A percentile compares a stretch with the other conserved stretches of the same genome.
These are phyloP conservation scores for Camellia sinensis DNA, from an alignment of 148 eudicot genomes.

Conservation along the genomic window DNA sequence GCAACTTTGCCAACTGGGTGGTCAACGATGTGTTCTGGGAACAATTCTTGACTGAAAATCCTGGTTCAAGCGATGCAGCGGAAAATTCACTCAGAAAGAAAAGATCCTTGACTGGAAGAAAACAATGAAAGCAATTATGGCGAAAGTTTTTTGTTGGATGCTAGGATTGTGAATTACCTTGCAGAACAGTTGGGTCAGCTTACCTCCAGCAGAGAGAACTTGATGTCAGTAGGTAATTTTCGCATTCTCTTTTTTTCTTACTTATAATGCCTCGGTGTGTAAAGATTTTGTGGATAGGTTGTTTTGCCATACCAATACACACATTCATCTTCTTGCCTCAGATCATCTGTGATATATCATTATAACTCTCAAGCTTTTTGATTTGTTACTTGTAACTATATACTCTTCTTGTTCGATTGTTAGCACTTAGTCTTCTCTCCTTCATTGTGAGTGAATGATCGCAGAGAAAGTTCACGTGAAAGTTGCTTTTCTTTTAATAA, in stretches of 20 bases:
- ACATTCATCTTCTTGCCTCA: background rate
- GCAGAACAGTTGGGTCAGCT: conserved; percentile 73
- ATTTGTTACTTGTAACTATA: background rate
- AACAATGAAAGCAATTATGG: conserved; percentile 52
- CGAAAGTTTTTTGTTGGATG: conserved; percentile 56
- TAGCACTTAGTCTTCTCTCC: background rate
- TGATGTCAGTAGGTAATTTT: conserved; percentile 30
- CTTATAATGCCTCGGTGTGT: background rate
- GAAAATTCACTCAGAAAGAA: conserved; percentile 57
- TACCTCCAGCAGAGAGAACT: conserved; percentile 69
- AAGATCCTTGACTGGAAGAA: conserved; percentile 36
- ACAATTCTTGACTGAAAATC: conserved; percentile 84
- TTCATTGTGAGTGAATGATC: background rate
- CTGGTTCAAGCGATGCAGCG: conserved; percentile 53
- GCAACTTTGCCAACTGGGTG: conserved; percentile 40
- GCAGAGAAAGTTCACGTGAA: background rate
- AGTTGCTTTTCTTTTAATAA: too few species aligned
- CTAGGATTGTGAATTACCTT: conserved; percentile 47
- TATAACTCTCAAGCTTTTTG: background rate
- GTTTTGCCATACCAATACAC: background rate
- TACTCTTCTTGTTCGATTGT: background rate
- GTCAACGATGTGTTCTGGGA: conserved; percentile 86
- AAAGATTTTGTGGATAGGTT: background rate
- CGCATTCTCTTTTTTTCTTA: background rate
- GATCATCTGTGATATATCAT: background rate